phyloP scores from a whole-genome alignment of 2,329 filamentous ascomycete species.

The Diaporthe humulicola region DNA sequence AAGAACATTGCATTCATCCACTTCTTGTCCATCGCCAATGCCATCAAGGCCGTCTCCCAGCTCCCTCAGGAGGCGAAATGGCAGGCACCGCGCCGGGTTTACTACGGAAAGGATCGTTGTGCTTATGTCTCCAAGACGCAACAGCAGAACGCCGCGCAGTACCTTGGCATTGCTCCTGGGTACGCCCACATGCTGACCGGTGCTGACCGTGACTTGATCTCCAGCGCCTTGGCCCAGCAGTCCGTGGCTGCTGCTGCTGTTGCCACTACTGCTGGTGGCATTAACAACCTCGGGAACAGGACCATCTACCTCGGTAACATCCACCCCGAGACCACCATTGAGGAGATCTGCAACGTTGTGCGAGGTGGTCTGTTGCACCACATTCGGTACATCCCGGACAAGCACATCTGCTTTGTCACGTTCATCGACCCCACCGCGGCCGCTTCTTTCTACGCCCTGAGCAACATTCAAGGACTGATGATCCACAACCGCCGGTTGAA shows the following conservation, averaged over 20 bases:
- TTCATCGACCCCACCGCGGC: slow-evolving; percentile 99
- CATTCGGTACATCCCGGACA: slow-evolving; percentile 98
- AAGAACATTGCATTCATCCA: slow-evolving; percentile 99
- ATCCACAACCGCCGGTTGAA: slow-evolving; percentile 98
- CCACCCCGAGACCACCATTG: slow-evolving; percentile 97
- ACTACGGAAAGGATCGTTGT: slow-evolving; percentile 98
- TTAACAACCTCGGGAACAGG: slow-evolving; percentile 96
- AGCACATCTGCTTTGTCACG: slow-evolving; percentile 99
- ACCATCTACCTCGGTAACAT: slow-evolving; percentile 99
- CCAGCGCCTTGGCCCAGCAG: slow-evolving; percentile 95
- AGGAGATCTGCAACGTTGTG: slow-evolving; percentile 99
- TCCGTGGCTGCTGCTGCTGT: slow-evolving; percentile 97
- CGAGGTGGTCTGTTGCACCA: slow-evolving; percentile 95
- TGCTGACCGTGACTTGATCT: slow-evolving; percentile 96
- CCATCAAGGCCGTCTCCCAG: slow-evolving; percentile 97
- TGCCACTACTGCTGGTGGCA: slow-evolving; percentile 94
- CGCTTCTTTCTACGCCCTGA: slow-evolving; percentile 96
- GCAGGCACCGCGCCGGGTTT: slow-evolving; percentile 94
- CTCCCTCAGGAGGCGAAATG: slow-evolving; percentile 97
- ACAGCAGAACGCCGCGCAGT: slow-evolving; percentile 98
- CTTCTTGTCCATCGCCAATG: slow-evolving; percentile 96
- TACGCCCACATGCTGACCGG: slow-evolving; percentile 97
- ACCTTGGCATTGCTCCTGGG: slow-evolving; percentile 94
- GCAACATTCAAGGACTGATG: slow-evolving; percentile 98
- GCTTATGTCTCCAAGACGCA: slow-evolving; percentile 99